phyloP scores from a whole-genome alignment of 1,284 basidiomycete species.

The Prillingera fragicola region DNA sequence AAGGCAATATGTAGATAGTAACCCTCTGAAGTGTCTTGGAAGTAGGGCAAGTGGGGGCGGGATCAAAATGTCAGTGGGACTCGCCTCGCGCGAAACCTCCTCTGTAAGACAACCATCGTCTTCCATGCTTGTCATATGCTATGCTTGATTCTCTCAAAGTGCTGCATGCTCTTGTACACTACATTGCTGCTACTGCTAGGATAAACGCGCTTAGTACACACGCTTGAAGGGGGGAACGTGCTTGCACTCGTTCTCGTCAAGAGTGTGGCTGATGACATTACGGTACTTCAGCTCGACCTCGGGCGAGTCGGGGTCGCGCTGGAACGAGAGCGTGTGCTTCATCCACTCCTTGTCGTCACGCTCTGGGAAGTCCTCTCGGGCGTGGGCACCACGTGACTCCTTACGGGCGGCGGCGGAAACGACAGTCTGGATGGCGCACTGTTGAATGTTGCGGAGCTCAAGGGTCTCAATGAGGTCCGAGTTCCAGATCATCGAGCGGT shows the following conservation, averaged over 20 bases:
- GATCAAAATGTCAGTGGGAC: no score
- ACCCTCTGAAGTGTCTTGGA: no score
- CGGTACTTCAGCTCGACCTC: constrained; percentile 89
- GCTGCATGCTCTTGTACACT: no score
- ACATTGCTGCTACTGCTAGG: no score
- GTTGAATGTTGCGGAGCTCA: constrained; percentile 92
- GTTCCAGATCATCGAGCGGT: constrained; percentile 99
- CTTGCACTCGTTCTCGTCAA: constrained; percentile 86
- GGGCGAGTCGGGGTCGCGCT: constrained; percentile 62
- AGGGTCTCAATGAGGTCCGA: constrained; percentile 97
- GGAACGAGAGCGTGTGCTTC: constrained; percentile 88
- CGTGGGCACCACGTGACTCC: constrained; percentile 96
- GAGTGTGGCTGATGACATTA: constrained; percentile 71
- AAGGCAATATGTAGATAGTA: no score
- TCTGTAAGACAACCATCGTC: no score
- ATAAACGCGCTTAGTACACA: constrained; percentile 18
- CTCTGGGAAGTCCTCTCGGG: constrained; percentile 86
- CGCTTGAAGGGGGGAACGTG: constrained; percentile 18
- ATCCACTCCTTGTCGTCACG: constrained; percentile 66
- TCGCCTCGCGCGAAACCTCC: no score
- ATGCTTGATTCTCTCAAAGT: no score
- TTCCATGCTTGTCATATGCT: no score
- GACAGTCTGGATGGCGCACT: constrained; percentile 94
- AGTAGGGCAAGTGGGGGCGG: no score
- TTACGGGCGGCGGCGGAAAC: constrained; percentile 90